Conservation (phyloP, 2,329 filamentous ascomycete genomes). For the Monilinia fructicola region DNA sequence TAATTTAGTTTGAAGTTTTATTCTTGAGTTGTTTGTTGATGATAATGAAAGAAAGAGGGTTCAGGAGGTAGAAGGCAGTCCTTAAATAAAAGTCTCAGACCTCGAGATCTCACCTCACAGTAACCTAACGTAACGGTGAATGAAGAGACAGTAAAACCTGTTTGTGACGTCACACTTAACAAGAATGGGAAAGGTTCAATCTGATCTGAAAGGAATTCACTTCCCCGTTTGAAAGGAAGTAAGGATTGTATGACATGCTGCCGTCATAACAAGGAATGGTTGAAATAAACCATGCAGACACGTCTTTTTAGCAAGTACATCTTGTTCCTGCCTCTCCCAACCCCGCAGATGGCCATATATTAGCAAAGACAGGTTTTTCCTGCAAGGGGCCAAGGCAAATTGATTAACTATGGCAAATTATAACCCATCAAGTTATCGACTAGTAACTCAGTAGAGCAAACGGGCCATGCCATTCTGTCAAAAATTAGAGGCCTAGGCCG, state of each 20-base stretch:
- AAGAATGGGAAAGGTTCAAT: neutral
- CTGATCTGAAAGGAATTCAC: constrained; percentile 6
- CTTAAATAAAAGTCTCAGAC: constrained; percentile 4
- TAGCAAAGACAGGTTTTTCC: constrained; percentile 2
- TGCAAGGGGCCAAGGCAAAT: constrained; percentile 19
- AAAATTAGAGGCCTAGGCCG: neutral
- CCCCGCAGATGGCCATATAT: constrained; percentile 5
- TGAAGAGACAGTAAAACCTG: constrained; percentile 10
- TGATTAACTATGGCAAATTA: neutral
- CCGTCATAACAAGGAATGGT: constrained; percentile 11
- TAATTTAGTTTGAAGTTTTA: constrained; percentile 1
- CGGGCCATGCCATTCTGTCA: neutral
- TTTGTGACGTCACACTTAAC: constrained; percentile 13
- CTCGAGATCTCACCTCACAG: neutral
- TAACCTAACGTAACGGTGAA: neutral
- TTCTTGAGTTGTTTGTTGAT: neutral
- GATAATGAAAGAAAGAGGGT: constrained; percentile 3
- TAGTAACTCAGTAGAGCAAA: neutral
- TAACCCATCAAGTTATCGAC: neutral
- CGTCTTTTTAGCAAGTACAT: neutral
- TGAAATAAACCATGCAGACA: constrained; percentile 1
- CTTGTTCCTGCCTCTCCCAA: neutral
- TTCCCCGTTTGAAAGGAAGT: neutral
- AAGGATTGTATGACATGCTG: neutral
- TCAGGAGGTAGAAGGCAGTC: neutral